Conservation (phyloP, 345 rosid species). For the Mercurialis annua region DNA sequence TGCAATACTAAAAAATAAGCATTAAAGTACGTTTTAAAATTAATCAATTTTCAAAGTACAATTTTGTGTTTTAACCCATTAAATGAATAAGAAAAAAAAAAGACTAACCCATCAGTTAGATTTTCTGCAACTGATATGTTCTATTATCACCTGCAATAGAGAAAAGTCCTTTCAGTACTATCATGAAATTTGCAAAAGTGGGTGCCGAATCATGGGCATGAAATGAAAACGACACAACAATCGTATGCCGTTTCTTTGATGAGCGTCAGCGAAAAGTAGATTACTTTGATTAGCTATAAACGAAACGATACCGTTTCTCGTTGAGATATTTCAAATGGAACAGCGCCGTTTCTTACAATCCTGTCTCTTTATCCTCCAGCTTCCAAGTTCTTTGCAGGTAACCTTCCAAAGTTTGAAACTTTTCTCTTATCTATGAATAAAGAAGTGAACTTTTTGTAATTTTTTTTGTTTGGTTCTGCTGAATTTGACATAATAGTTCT, state of each 20-base stretch:
- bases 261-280: too few species aligned
- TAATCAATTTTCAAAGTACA: background rate
- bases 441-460: background rate
- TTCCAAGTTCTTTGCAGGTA: background rate
- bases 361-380: background rate
- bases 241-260: background rate
- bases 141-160: too few species aligned
- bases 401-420: background rate
- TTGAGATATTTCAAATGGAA: too few species aligned
- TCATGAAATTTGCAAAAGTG: too few species aligned
- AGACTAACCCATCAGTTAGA: conserved; percentile 15
- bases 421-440: background rate
- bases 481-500: background rate
- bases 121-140: too few species aligned
- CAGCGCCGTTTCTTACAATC: background rate
- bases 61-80: background rate
- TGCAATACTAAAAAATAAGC: conserved; percentile 10
- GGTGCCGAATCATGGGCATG: too few species aligned
- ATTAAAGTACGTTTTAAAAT: background rate
- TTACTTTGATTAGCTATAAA: too few species aligned
- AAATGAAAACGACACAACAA: background rate
- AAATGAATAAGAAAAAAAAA: background rate
- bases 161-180: too few species aligned
- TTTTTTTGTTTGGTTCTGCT: background rate
- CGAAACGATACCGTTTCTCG: background rate